A percentile compares a stretch with the other conserved stretches of the same genome.
phyloP scores from a whole-genome alignment of 139 green algal species.

The Auxenochlorella pyrenoidosa region DNA sequence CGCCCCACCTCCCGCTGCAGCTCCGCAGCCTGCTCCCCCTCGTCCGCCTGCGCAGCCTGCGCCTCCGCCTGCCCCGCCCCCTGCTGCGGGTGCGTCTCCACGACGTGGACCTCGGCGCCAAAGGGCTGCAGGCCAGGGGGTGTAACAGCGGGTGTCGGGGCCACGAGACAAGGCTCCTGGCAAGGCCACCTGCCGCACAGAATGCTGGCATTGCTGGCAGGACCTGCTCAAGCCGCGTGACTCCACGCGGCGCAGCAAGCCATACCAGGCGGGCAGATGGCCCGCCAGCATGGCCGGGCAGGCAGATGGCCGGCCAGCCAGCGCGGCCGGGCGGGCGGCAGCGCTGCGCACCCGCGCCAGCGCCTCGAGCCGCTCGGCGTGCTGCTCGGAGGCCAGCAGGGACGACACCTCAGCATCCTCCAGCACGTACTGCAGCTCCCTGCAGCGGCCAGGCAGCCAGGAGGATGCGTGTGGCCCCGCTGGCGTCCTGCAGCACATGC shows the following conservation, averaged over 20 bases:
- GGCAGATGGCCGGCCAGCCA: too few species aligned
- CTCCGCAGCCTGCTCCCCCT: not conserved
- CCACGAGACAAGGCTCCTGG: not conserved
- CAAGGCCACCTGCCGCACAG: not conserved
- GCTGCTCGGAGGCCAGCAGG: slow-evolving; percentile 52
- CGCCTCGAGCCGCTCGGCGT: slow-evolving; percentile 37
- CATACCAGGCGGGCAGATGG: too few species aligned
- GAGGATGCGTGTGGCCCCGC: too few species aligned
- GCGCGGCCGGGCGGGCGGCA: not conserved
- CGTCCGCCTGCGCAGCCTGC: not conserved
- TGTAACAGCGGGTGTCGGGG: too few species aligned
- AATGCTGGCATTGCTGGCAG: not conserved
- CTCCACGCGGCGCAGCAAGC: too few species aligned
- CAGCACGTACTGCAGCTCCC: slow-evolving; percentile 87
- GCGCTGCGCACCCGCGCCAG: slow-evolving; percentile 14
- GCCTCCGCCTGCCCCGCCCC: not conserved
- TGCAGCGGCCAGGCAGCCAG: not conserved
- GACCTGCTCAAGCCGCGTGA: not conserved
- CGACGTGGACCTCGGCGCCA: slow-evolving; percentile 35
- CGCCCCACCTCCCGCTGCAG: not conserved
- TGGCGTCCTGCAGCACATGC: slow-evolving; percentile 91
- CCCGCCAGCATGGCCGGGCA: too few species aligned
- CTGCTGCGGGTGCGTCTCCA: slow-evolving; percentile 34
- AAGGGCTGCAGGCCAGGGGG: not conserved
- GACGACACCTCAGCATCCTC: slow-evolving; percentile 70